Evolutionary conservation across 2,329 filamentous ascomycete genomes (phyloP).

Genomic region (Raffaelea albimanens): DNA sequence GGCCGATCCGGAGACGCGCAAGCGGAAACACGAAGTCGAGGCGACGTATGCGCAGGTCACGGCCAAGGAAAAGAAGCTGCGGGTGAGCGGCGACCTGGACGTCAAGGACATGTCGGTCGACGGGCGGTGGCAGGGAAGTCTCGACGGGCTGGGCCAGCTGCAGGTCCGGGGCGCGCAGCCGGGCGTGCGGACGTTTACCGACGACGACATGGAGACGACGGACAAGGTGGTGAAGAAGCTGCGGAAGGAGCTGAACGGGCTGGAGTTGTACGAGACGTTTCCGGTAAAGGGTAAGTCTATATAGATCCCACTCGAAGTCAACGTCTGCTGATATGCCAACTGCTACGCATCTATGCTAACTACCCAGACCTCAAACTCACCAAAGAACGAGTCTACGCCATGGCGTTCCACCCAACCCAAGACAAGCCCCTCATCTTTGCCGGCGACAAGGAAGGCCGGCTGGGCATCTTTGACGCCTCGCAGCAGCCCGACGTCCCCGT

Average conservation of each 20-base stretch:
- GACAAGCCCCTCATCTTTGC: slow-evolving; percentile 87
- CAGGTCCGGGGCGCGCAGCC: slow-evolving; percentile 58
- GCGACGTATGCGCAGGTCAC: slow-evolving; percentile 25
- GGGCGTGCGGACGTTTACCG: slow-evolving; percentile 74
- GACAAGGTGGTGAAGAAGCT: slow-evolving; percentile 67
- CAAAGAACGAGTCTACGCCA: slow-evolving; percentile 75
- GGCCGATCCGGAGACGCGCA: slow-evolving; percentile 34
- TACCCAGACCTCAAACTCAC: slow-evolving; percentile 78
- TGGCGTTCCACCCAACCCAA: slow-evolving; percentile 78
- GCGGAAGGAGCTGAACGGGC: slow-evolving; percentile 63
- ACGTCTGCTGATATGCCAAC: too few species aligned
- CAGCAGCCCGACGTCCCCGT: slow-evolving; percentile 43
- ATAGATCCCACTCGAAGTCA: too few species aligned
- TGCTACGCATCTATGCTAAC: neutral
- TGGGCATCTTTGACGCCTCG: slow-evolving; percentile 85
- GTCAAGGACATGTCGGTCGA: slow-evolving; percentile 72
- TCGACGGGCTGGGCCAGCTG: slow-evolving; percentile 51
- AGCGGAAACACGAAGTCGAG: slow-evolving; percentile 43
- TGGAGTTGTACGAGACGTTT: slow-evolving; percentile 78
- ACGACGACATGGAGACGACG: slow-evolving; percentile 73
- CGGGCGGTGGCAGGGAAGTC: slow-evolving; percentile 62
- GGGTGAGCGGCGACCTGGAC: slow-evolving; percentile 50
- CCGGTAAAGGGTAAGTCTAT: slow-evolving; percentile 58
- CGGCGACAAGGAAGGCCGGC: slow-evolving; percentile 83
- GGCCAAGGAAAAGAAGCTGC: slow-evolving; percentile 47